Evolutionary conservation across 306 rosid species (phyloP), one percentile per base, ranked within the genome.

Genomic region (Ammopiptanthus mongolicus): DNA sequence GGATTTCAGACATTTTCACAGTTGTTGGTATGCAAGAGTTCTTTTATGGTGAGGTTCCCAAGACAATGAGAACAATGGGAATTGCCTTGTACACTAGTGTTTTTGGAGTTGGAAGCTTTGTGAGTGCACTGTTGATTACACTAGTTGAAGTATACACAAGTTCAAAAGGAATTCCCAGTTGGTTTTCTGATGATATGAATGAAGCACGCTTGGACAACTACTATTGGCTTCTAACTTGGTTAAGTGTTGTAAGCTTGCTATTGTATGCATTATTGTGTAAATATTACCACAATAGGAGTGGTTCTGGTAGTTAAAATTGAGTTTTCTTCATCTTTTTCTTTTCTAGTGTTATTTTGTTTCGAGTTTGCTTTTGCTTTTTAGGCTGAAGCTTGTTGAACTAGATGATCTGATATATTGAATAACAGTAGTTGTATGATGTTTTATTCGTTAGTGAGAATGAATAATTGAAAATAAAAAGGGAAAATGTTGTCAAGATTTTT

Each of bases 1-100:
- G 99, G 3, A 68, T 95, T 31, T 88, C 97, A 10, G 99, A 92
- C 73, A 92, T 91, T 68, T 95, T 95, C 82, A 95, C 97, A 0
- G 97, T 92, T 21, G 97, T 95, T 41, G 99, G 97, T 1, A 95
- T 95, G 97, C 97, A 95, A 15, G 99, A 95, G 72, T 95, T 95
- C 31, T 95, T 95, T 51, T 95, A 90, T 84, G 82, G 91, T n/a
- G 96, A 95, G 73, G 96, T 92, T 56, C 99, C 99, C 0, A 68
- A 55, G 33, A 87, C 80, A 37, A 92, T 92, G 99, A 92, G 92
- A 69, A 91, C 97, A 1, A 82, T 89, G 86, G 99, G 90, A 3
- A 88, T 95, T 78, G 97, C 97, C 0, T 69, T 95, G 42, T 86
- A 88, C 62, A 90, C 87, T 0, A 90, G 99, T 65, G 99, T 95